Percentiles rank a stretch among this genome's conserved stretches.
phyloP scores from a whole-genome alignment of 169 alveolate genomes.

The Plasmodium gaboni region DNA sequence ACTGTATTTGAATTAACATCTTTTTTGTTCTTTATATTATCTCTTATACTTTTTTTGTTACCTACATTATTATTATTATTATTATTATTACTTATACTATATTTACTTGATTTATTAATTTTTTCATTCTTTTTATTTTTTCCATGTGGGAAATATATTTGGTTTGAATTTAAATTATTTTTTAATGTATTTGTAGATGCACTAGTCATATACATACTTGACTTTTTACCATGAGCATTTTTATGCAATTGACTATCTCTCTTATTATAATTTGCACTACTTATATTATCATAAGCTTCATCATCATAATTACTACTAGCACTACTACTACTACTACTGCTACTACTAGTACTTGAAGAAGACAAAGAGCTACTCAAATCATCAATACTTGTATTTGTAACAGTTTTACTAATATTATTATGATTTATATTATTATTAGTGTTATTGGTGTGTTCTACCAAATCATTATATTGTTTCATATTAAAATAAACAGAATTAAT shows the following conservation, averaged over 20 bases:
- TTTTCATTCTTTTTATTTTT: conserved; percentile 15
- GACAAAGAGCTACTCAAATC: conserved; percentile 6
- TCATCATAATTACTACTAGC: conserved; percentile 6
- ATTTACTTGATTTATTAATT: conserved; percentile 21
- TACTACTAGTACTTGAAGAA: conserved; percentile 7
- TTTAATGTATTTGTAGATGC: neutral
- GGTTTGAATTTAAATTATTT: conserved; percentile 21
- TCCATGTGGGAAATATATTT: conserved; percentile 18
- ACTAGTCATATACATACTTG: neutral
- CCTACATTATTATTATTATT: conserved; percentile 8
- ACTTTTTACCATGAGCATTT: neutral
- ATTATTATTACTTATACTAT: neutral
- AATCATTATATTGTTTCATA: conserved; percentile 78
- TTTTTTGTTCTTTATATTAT: conserved; percentile 18
- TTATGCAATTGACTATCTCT: neutral
- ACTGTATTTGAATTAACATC: conserved; percentile 3
- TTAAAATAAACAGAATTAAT: conserved; percentile 69
- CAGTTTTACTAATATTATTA: conserved; percentile 9
- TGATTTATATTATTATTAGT: neutral
- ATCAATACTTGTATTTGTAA: conserved; percentile 30
- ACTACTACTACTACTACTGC: neutral
- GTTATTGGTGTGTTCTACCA: conserved; percentile 27
- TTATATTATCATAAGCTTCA: neutral
- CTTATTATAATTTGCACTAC: conserved; percentile 12
- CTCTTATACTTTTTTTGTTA: conserved; percentile 14